Percentiles rank a stretch among this genome's conserved stretches.
These are phyloP conservation scores for Trichoderma guizhouense DNA, from an alignment of 2,329 filamentous ascomycete genomes.

Conservation along the genomic window DNA sequence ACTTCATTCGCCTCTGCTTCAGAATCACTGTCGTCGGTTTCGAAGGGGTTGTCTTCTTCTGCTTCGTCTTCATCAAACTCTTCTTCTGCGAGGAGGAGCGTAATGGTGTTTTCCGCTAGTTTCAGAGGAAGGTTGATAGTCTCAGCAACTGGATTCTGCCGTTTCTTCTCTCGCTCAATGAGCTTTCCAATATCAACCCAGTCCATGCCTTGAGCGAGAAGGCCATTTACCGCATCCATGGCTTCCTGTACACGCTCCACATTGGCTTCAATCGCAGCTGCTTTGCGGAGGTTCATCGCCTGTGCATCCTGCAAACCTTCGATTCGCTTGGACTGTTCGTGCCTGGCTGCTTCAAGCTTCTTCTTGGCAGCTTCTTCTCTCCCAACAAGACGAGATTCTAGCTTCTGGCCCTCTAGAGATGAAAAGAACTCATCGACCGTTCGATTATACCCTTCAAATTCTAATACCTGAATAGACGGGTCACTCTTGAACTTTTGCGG, in stretches of 20 bases:
- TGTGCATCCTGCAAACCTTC: constrained; percentile 80
- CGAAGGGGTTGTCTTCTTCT: constrained; percentile 49
- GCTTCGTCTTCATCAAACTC: constrained; percentile 60
- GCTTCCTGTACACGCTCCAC: constrained; percentile 88
- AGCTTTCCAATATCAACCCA: constrained; percentile 89
- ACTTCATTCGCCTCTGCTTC: constrained; percentile 35
- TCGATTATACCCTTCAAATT: constrained; percentile 83
- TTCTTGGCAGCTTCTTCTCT: constrained; percentile 75
- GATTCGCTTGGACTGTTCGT: constrained; percentile 81
- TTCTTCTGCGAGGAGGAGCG: constrained; percentile 71
- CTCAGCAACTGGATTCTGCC: constrained; percentile 78
- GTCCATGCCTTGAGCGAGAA: constrained; percentile 94
- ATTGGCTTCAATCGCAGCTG: constrained; percentile 86
- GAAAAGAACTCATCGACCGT: constrained; percentile 97
- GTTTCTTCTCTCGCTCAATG: constrained; percentile 80
- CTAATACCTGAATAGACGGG: constrained; percentile 62
- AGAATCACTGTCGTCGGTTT: constrained; percentile 63
- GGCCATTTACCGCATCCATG: constrained; percentile 83
- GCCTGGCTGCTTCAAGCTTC: constrained; percentile 79
- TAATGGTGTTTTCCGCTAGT: constrained; percentile 84
- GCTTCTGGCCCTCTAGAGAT: constrained; percentile 87
- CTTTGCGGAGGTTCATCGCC: constrained; percentile 79
- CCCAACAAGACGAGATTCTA: constrained; percentile 79
- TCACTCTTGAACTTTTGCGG: constrained; percentile 75
- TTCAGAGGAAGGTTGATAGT: constrained; percentile 86